A percentile compares a stretch with the other conserved stretches of the same genome.
Conservation (phyloP, 345 rosid species). For the Populus deltoides region DNA sequence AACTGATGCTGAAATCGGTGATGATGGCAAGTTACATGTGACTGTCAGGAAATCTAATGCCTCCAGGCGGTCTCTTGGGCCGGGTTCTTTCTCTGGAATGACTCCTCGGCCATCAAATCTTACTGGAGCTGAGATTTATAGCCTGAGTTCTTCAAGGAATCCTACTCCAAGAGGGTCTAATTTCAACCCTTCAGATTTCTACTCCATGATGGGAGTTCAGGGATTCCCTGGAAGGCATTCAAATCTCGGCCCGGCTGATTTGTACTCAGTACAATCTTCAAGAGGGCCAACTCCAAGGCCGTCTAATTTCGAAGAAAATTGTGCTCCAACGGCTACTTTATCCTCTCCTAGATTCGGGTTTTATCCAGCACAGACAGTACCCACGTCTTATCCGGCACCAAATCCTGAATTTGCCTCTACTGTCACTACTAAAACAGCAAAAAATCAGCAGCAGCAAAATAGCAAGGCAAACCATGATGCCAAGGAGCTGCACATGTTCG, state of each 20-base stretch:
- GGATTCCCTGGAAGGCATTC: slow-evolving; percentile 67
- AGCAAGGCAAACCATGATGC: slow-evolving; percentile 66
- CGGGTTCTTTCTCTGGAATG: slow-evolving; percentile 32
- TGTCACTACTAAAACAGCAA: slow-evolving; percentile 27
- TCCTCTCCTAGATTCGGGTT: slow-evolving; percentile 78
- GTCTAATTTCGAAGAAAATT: slow-evolving; percentile 48
- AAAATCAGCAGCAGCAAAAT: slow-evolving; percentile 19
- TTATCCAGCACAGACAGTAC: slow-evolving; percentile 56
- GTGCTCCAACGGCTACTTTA: slow-evolving; percentile 30
- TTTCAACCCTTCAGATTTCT: slow-evolving; percentile 33
- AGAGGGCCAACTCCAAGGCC: slow-evolving; percentile 51
- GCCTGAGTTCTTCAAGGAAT: slow-evolving; percentile 42
- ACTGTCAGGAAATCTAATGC: slow-evolving; percentile 44
- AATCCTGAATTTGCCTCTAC: slow-evolving; percentile 67
- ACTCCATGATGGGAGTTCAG: slow-evolving; percentile 56
- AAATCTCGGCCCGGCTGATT: slow-evolving; percentile 79
- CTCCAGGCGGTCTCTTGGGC: slow-evolving; percentile 35
- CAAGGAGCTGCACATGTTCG: slow-evolving; percentile 46
- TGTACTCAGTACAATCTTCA: slow-evolving; percentile 73
- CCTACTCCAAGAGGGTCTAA: slow-evolving; percentile 51
- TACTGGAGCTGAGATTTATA: slow-evolving; percentile 51
- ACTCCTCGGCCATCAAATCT: slow-evolving; percentile 51
- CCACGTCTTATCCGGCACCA: slow-evolving; percentile 80
- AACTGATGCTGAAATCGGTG: slow-evolving; percentile 41
- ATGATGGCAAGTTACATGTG: slow-evolving; percentile 44